Percentiles rank a stretch among this genome's conserved stretches.
These are phyloP conservation scores for Eimeria mitis DNA, from an alignment of 169 alveolate species.

Conservation along the genomic window DNA sequence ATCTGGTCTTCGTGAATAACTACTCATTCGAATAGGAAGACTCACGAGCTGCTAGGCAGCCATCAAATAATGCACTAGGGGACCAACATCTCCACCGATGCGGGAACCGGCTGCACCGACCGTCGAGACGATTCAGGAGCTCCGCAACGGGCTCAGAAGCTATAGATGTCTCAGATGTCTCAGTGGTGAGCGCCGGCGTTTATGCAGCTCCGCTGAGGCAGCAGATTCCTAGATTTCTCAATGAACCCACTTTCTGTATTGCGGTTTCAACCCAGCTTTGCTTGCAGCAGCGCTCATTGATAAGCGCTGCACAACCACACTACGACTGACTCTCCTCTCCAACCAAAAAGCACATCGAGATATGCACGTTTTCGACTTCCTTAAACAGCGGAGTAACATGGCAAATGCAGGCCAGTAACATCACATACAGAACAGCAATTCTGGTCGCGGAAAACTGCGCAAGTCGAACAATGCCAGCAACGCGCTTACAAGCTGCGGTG, in stretches of 20 bases:
- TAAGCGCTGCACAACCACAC: neutral
- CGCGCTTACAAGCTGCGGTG: neutral
- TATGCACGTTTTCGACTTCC: neutral
- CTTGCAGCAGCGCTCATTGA: too few relatives aligned
- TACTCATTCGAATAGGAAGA: neutral
- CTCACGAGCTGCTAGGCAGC: neutral
- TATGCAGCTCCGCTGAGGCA: too few relatives aligned
- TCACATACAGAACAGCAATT: neutral
- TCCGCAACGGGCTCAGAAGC: too few relatives aligned
- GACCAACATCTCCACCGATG: neutral
- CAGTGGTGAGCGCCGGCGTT: too few relatives aligned
- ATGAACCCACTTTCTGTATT: too few relatives aligned
- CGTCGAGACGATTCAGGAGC: too few relatives aligned
- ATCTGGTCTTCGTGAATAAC: neutral
- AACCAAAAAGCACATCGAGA: neutral
- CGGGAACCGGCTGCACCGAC: neutral
- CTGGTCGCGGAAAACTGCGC: neutral
- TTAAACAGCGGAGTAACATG: too few relatives aligned
- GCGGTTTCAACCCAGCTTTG: too few relatives aligned
- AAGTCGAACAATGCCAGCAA: neutral
- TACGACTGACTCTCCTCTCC: neutral
- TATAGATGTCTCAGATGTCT: neutral
- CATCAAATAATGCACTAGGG: neutral
- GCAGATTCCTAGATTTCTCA: too few relatives aligned
- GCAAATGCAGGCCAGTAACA: neutral